Conservation (phyloP, 352 stramenopile species). For the Phytophthora crassamura region DNA sequence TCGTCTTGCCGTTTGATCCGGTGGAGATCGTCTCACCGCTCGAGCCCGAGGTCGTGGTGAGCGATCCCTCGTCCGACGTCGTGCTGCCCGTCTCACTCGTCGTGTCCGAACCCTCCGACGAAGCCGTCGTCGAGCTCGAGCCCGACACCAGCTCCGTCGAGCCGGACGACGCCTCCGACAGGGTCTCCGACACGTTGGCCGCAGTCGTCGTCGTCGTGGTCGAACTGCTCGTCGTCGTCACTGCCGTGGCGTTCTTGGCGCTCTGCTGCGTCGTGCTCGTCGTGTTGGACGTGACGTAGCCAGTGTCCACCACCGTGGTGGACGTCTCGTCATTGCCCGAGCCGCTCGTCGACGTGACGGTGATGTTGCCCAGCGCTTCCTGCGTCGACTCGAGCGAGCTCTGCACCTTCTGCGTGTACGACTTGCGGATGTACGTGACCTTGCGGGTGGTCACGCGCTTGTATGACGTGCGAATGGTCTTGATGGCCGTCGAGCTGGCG, state of each 20-base stretch:
- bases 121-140: slow-evolving; percentile 17
- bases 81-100: slow-evolving; percentile 13
- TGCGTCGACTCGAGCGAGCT: slow-evolving; percentile 36
- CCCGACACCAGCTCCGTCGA: neutral
- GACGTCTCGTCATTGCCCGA: slow-evolving; percentile 27
- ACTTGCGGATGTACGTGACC: slow-evolving; percentile 43
- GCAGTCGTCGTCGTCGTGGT: slow-evolving; percentile 35
- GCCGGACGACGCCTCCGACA: slow-evolving; percentile 27
- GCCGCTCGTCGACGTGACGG: slow-evolving; percentile 30
- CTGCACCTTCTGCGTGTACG: slow-evolving; percentile 45
- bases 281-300: slow-evolving; percentile 40
- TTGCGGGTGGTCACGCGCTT: slow-evolving; percentile 43
- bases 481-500: slow-evolving; percentile 51
- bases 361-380: slow-evolving; percentile 35
- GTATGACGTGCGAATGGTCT: slow-evolving; percentile 45
- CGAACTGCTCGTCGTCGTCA: slow-evolving; percentile 34
- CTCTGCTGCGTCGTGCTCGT: slow-evolving; percentile 34
- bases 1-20: neutral
- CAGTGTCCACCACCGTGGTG: slow-evolving; percentile 38
- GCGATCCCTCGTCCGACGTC: slow-evolving; percentile 25
- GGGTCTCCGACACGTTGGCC: slow-evolving; percentile 31
- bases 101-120: slow-evolving; percentile 14
- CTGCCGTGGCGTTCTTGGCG: slow-evolving; percentile 19
- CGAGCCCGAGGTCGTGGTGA: slow-evolving; percentile 19
- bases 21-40: slow-evolving; percentile 19